Evolutionary conservation across 371 early-diverging fungal species (phyloP).

Genomic region (Rhizoclosmatium hyalinum): DNA sequence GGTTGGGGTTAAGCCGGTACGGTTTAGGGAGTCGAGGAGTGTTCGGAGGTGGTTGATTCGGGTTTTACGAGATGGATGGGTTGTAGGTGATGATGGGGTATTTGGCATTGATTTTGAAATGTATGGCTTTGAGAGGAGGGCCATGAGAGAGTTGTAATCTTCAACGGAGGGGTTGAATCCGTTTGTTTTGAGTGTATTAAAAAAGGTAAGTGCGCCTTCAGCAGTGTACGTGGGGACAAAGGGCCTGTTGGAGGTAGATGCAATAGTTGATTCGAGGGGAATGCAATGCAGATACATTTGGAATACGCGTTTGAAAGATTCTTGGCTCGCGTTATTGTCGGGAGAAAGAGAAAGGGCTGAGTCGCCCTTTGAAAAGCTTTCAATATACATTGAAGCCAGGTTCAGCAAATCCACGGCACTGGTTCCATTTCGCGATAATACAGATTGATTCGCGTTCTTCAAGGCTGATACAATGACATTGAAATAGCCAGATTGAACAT

Average conservation of each 20-base stretch:
- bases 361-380: background rate
- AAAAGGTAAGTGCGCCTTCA: slow-evolving; percentile 7
- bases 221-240: background rate
- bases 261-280: background rate
- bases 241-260: background rate
- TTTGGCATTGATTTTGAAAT: background rate
- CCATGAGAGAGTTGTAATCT: slow-evolving; percentile 12
- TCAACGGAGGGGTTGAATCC: slow-evolving; percentile 3
- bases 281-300: background rate
- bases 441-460: background rate
- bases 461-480: background rate
- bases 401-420: background rate
- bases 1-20: slow-evolving; percentile 5
- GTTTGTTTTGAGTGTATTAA: background rate
- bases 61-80: background rate
- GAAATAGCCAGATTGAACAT: slow-evolving; percentile 2
- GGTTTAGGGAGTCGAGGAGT: background rate
- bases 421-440: background rate
- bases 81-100: background rate
- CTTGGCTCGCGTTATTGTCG: background rate
- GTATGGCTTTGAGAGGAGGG: slow-evolving; percentile 1
- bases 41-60: background rate
- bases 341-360: background rate
- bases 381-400: background rate
- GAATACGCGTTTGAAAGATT: background rate